Conservation (phyloP, 768 basidiomycete species). For the Amanita rimosa region DNA sequence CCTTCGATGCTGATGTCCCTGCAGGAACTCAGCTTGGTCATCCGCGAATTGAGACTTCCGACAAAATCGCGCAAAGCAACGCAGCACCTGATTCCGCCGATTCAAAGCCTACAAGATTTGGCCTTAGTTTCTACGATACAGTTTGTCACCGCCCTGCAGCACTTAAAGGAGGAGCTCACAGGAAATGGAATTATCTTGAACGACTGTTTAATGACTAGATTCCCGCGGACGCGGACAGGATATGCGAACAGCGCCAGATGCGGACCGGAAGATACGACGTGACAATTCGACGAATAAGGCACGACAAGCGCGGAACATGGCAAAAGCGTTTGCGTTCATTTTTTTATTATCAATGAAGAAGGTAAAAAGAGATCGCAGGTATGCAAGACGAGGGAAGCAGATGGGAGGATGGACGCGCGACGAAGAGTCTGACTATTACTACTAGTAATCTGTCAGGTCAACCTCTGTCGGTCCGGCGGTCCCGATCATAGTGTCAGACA, state of each 20-base stretch:
- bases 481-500: too few species aligned
- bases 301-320: too few species aligned
- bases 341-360: too few species aligned
- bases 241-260: slow-evolving; percentile 10
- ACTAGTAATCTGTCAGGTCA: too few species aligned
- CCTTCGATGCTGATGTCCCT: slow-evolving; percentile 32
- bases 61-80: slow-evolving; percentile 6
- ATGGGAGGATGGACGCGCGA: too few species aligned
- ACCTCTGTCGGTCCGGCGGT: too few species aligned
- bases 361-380: too few species aligned
- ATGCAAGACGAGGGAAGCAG: too few species aligned
- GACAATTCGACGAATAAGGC: slow-evolving; percentile 77
- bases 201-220: not conserved
- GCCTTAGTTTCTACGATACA: slow-evolving; percentile 97
- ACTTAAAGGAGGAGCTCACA: slow-evolving; percentile 69
- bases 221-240: not conserved
- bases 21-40: slow-evolving; percentile 26
- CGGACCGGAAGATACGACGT: slow-evolving; percentile 64
- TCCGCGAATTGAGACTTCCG: slow-evolving; percentile 50
- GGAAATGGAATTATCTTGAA: slow-evolving; percentile 14
- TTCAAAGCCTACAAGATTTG: slow-evolving; percentile 47
- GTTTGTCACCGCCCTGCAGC: slow-evolving; percentile 88
- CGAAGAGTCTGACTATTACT: too few species aligned
- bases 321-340: too few species aligned
- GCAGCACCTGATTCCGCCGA: slow-evolving; percentile 10